Evolutionary conservation across 805 yeast genomes (phyloP).

Genomic region (Pichia exigua): DNA sequence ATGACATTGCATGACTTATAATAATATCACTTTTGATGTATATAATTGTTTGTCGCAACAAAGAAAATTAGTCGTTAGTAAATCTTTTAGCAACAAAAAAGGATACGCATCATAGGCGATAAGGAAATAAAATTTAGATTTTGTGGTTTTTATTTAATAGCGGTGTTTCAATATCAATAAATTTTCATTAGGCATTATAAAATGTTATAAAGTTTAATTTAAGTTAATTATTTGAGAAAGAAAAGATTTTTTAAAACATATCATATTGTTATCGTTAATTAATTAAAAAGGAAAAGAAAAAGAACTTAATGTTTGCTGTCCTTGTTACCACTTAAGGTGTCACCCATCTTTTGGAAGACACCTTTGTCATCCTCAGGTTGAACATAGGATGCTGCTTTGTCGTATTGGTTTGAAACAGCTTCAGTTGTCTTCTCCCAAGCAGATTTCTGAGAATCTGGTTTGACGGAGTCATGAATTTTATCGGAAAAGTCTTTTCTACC

Average conservation of each 20-base stretch:
- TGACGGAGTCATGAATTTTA: slow-evolving; percentile 57
- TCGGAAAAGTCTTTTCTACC: slow-evolving; percentile 74
- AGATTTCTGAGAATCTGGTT: slow-evolving; percentile 66
- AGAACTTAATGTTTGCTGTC: neutral
- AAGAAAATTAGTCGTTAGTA: too few species aligned
- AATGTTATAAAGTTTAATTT: too few species aligned
- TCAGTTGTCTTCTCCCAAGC: slow-evolving; percentile 64
- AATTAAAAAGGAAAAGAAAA: neutral
- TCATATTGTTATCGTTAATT: neutral
- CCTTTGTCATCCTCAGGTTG: slow-evolving; percentile 68
- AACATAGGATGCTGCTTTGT: slow-evolving; percentile 48
- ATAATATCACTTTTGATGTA: too few species aligned
- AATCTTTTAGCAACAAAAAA: too few species aligned
- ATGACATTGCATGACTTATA: too few species aligned
- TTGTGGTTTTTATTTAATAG: too few species aligned
- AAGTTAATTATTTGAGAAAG: too few species aligned
- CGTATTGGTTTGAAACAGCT: slow-evolving; percentile 55
- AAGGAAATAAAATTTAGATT: too few species aligned
- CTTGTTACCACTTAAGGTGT: slow-evolving; percentile 52
- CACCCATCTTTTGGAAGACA: slow-evolving; percentile 58
- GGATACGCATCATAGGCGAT: too few species aligned
- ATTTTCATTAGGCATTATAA: too few species aligned
- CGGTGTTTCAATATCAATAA: too few species aligned
- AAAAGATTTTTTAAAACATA: neutral
- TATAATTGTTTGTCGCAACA: too few species aligned